Evolutionary conservation across 768 basidiomycete genomes (phyloP).

Genomic region (Chalciporus sphaerocephalus): DNA sequence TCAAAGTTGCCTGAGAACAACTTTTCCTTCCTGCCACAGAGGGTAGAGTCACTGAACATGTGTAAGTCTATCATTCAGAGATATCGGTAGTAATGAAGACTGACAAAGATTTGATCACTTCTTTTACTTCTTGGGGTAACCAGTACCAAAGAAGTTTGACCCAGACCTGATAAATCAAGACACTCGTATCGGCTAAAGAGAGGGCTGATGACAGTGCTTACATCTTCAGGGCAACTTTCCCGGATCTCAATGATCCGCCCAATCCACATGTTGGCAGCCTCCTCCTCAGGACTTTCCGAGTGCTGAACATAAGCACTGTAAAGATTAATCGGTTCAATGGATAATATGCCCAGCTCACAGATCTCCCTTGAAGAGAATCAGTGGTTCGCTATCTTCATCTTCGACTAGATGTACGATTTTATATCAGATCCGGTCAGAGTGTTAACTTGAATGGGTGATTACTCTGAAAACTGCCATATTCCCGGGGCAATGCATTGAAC

Average conservation of each 20-base stretch:
- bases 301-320: constrained; percentile 16
- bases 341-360: neutral
- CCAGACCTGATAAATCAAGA: constrained; percentile 42
- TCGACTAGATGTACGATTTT: constrained; percentile 9
- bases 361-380: constrained; percentile 32
- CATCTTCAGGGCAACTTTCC: constrained; percentile 24
- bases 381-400: constrained; percentile 7
- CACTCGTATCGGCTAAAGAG: neutral
- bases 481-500: constrained; percentile 8
- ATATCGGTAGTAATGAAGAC: constrained; percentile 10
- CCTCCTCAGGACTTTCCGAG: constrained; percentile 22
- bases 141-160: constrained; percentile 54
- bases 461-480: constrained; percentile 19
- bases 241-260: constrained; percentile 47
- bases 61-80: neutral
- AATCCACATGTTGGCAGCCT: constrained; percentile 44
- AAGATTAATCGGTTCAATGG: constrained; percentile 2
- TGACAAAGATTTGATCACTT: constrained; percentile 46
- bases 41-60: constrained; percentile 32
- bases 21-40: constrained; percentile 47
- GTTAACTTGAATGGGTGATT: neutral
- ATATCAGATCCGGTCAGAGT: neutral
- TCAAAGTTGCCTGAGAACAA: constrained; percentile 48
- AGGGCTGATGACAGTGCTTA: constrained; percentile 13
- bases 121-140: constrained; percentile 43